Evolutionary conservation across 441 rosid genomes (phyloP).

Genomic region (Eutrema salsugineum): DNA sequence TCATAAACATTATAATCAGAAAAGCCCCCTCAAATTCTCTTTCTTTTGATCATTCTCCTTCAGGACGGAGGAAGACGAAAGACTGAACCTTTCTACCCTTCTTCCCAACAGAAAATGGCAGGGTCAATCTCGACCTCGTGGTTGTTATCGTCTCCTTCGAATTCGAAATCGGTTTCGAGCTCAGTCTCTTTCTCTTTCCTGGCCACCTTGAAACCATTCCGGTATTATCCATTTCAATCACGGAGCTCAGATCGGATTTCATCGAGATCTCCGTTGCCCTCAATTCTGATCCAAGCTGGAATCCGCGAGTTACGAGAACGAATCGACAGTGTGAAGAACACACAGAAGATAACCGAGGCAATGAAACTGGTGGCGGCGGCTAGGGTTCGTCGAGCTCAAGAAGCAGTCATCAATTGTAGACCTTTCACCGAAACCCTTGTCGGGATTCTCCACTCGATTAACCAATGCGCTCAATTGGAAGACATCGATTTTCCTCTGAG

Average conservation of each 20-base stretch:
- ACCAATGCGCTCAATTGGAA: slow-evolving; percentile 47
- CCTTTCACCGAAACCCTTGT: slow-evolving; percentile 61
- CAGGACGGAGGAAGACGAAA: neutral
- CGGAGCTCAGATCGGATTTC: neutral
- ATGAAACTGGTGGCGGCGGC: slow-evolving; percentile 81
- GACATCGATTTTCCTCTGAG: slow-evolving; percentile 67
- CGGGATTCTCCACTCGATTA: slow-evolving; percentile 44
- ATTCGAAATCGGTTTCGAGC: neutral
- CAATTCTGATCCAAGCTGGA: slow-evolving; percentile 36
- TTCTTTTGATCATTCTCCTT: neutral
- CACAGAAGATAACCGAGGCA: slow-evolving; percentile 67
- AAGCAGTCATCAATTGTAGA: slow-evolving; percentile 65
- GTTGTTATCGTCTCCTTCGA: slow-evolving; percentile 13
- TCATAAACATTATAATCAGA: neutral
- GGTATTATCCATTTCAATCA: neutral
- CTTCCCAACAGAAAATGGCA: slow-evolving; percentile 18
- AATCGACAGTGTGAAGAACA: slow-evolving; percentile 51
- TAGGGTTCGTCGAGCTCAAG: slow-evolving; percentile 70
- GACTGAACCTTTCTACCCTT: neutral
- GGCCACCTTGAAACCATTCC: neutral
- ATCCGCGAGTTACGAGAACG: slow-evolving; percentile 58
- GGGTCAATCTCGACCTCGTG: slow-evolving; percentile 19
- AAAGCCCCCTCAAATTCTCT: neutral
- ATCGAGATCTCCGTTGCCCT: slow-evolving; percentile 6
- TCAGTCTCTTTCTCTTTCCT: slow-evolving; percentile 7